phyloP scores from a whole-genome alignment of 1,284 basidiomycete species.

The Papiliotrema flavescens region DNA sequence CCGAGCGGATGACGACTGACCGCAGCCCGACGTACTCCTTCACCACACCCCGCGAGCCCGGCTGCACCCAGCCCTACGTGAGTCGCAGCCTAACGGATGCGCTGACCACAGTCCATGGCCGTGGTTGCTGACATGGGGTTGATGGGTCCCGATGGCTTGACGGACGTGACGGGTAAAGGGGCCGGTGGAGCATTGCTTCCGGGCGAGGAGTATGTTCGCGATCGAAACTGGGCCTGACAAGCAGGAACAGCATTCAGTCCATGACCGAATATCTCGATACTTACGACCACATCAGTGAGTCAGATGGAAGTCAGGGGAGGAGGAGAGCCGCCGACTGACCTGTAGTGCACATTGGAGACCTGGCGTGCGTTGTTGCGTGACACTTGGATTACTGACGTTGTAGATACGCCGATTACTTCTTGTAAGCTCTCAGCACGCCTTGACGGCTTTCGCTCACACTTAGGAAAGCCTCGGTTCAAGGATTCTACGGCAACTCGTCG shows the following conservation, averaged over 20 bases:
- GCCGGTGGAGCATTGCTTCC: conserved; percentile 13
- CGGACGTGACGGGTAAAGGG: conserved; percentile 21
- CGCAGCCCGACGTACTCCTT: conserved; percentile 22
- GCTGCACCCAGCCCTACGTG: conserved; percentile 14
- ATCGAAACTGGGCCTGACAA: neutral
- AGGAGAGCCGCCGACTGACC: neutral
- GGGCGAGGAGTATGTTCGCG: conserved; percentile 17
- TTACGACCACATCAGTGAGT: conserved; percentile 17
- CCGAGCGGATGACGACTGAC: neutral
- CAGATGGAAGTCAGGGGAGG: neutral
- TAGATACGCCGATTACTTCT: conserved; percentile 30
- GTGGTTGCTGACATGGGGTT: conserved; percentile 32
- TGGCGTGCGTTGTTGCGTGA: conserved; percentile 9
- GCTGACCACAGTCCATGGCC: conserved; percentile 16
- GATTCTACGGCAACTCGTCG: conserved; percentile 21
- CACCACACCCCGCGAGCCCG: conserved; percentile 19
- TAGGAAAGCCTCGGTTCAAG: conserved; percentile 12
- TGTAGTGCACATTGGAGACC: conserved; percentile 26
- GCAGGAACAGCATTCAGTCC: conserved; percentile 32
- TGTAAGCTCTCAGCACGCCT: conserved; percentile 7
- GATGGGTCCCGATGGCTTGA: conserved; percentile 36
- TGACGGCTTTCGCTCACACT: neutral
- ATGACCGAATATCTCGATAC: conserved; percentile 25
- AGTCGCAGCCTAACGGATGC: neutral
- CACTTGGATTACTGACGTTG: neutral